phyloP scores from a whole-genome alignment of 1,284 basidiomycete genomes.

The Cronartium ribicola region DNA sequence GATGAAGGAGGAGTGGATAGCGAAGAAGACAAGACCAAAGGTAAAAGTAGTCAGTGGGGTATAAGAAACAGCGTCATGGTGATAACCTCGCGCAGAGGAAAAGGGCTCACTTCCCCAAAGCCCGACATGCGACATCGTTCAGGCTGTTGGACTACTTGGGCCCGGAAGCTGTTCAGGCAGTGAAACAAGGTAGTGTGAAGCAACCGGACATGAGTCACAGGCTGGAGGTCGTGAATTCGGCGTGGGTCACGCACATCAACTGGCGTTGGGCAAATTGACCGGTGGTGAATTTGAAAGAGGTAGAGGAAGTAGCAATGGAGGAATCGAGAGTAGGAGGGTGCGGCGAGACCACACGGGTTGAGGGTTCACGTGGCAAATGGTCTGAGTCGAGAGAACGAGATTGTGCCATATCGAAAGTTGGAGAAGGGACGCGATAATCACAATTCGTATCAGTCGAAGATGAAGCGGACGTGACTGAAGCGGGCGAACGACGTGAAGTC shows the following conservation, averaged over 20 bases:
- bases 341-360: neutral
- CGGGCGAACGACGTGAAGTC: neutral
- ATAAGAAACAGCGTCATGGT: too few relatives aligned
- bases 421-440: neutral
- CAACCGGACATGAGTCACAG: neutral
- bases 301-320: neutral
- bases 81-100: neutral
- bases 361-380: neutral
- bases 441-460: neutral
- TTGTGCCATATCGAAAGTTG: neutral
- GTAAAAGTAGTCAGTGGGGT: too few relatives aligned
- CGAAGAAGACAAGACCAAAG: neutral
- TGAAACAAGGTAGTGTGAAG: neutral
- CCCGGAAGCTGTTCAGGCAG: neutral
- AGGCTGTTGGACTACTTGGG: conserved; percentile 6
- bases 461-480: neutral
- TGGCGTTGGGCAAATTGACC: conserved; percentile 5
- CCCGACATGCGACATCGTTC: conserved; percentile 8
- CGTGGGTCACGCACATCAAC: neutral
- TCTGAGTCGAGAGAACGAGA: neutral
- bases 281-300: neutral
- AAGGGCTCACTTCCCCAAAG: conserved; percentile 7
- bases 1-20: neutral
- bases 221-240: neutral
- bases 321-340: neutral